Base-by-base conservation (phyloP, 805 yeast species). In the Lipomyces spencermartinsiae region DNA sequence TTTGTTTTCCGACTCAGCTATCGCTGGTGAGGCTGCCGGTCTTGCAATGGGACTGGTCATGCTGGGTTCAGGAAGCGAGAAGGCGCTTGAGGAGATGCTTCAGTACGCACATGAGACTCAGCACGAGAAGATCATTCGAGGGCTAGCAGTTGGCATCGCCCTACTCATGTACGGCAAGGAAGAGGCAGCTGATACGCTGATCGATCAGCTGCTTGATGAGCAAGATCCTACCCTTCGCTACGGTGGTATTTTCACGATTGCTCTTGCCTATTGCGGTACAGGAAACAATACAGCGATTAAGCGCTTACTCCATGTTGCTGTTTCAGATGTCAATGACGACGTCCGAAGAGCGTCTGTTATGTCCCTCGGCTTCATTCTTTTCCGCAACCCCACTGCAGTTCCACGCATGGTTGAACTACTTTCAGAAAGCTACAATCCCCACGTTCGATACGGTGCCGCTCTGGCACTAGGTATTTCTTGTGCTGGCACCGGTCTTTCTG, bases 381-480 rank as follows among this genome's bases (percentile, higher is more conserved):
- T 94, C 68, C 91, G 97, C 76, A 96, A 93, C 78, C 91, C 92
- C 79, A 88, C 93, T 16, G 93, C 97, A 0, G 94, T 95, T 25
- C 99, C 99, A 66, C 90, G 96, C 73, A 90, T 95, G 81, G 98
- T 95, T 51, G 97, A 94, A 78, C 83, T 95, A 66, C 84, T 95
- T 73, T 87, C 97, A 0, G 97, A 93, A 79, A 91, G 97, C 0
- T 98, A 95, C 79, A 95, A 95, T 78, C 97, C 99, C 14, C 98
- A 95, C 77, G 98, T 95, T 49, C 91, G 99, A 79, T 95, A 95
- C 78, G 99, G 99, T 82, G 91, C 98, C 39, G 97, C 98, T 1
- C 83, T 95, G 87, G 99, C 99, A 0, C 85, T 95, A 71, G 99
- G 98, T 80, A 91, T 95, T 70, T 88, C 98, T 2, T 93, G 98